These are phyloP conservation scores for Micromonas pusilla DNA, from an alignment of 139 green algal species.

Conservation along the genomic window DNA sequence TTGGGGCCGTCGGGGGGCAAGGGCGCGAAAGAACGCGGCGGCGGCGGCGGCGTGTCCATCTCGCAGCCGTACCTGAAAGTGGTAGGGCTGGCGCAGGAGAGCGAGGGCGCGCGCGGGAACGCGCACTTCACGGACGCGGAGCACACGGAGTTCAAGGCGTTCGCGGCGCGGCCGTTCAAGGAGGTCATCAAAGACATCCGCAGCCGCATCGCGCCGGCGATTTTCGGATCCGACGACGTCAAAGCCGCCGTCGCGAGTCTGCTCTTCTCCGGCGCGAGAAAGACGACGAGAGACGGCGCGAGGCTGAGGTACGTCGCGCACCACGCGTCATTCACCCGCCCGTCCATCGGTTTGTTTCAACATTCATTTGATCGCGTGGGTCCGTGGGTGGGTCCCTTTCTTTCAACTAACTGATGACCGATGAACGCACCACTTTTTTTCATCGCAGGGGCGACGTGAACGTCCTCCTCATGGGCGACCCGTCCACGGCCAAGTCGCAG, in stretches of 20 bases:
- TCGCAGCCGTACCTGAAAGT: slow-evolving; percentile 92
- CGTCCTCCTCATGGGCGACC: slow-evolving; percentile 94
- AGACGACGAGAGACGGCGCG: slow-evolving; percentile 39
- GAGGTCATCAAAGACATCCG: slow-evolving; percentile 63
- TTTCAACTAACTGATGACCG: too few species aligned
- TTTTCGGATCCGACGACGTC: slow-evolving; percentile 89
- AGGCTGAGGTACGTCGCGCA: too few species aligned
- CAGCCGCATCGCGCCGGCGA: slow-evolving; percentile 78
- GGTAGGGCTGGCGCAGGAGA: slow-evolving; percentile 65
- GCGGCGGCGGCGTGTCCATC: slow-evolving; percentile 42
- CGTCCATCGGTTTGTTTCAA: too few species aligned
- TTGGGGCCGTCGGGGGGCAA: slow-evolving; percentile 31
- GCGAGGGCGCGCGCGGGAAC: slow-evolving; percentile 38
- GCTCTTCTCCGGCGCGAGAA: slow-evolving; percentile 70
- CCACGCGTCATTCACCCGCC: too few species aligned
- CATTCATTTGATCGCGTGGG: too few species aligned
- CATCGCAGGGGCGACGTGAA: slow-evolving; percentile 99
- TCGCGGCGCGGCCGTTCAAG: slow-evolving; percentile 56
- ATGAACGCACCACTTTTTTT: too few species aligned
- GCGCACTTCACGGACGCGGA: slow-evolving; percentile 41
- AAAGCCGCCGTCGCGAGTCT: slow-evolving; percentile 92
- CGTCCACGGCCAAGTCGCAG: slow-evolving; percentile 82
- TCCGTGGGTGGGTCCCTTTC: too few species aligned
- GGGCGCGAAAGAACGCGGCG: slow-evolving; percentile 1
- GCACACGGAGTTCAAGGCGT: slow-evolving; percentile 78